Conservation (phyloP, 1,284 basidiomycete genomes). For the Trichosporon sp. region DNA sequence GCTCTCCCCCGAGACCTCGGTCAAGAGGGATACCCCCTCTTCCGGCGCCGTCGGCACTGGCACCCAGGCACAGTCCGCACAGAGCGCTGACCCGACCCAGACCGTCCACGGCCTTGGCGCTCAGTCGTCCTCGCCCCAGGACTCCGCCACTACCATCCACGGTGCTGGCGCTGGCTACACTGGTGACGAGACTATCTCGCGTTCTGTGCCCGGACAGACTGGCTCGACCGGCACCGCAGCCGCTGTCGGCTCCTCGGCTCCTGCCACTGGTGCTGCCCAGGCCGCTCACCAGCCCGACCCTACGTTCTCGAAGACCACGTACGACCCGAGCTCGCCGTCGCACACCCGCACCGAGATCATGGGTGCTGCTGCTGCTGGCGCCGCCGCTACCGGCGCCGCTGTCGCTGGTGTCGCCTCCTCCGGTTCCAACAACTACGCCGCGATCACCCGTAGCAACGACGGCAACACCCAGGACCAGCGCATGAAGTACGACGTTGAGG, state of each 20-base stretch:
- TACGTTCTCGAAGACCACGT: constrained; percentile 3
- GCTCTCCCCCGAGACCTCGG: not conserved
- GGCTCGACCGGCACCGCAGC: not conserved
- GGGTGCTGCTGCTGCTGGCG: constrained; percentile 4
- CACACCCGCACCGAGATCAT: constrained; percentile 6
- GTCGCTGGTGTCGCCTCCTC: constrained; percentile 20
- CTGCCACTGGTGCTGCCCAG: not conserved
- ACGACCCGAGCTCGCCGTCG: constrained; percentile 6
- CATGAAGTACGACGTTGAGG: not conserved
- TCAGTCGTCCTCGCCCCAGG: not conserved
- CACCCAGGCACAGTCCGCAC: not conserved
- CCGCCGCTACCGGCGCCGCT: constrained; percentile 2
- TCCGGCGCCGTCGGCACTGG: constrained; percentile 15
- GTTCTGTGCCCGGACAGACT: not conserved
- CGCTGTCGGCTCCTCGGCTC: not conserved
- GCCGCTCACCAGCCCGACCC: not conserved
- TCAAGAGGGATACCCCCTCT: constrained; percentile 6
- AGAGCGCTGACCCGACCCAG: not conserved
- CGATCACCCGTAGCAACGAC: constrained; percentile 4
- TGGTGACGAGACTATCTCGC: not conserved
- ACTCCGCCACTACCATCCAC: not conserved
- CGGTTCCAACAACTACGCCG: constrained; percentile 3
- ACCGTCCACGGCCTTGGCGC: not conserved
- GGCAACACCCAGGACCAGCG: not conserved
- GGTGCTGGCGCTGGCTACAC: not conserved